These are phyloP conservation scores for Hypocreales sp. DNA, from an alignment of 2,329 filamentous ascomycete species.

Conservation along the genomic window DNA sequence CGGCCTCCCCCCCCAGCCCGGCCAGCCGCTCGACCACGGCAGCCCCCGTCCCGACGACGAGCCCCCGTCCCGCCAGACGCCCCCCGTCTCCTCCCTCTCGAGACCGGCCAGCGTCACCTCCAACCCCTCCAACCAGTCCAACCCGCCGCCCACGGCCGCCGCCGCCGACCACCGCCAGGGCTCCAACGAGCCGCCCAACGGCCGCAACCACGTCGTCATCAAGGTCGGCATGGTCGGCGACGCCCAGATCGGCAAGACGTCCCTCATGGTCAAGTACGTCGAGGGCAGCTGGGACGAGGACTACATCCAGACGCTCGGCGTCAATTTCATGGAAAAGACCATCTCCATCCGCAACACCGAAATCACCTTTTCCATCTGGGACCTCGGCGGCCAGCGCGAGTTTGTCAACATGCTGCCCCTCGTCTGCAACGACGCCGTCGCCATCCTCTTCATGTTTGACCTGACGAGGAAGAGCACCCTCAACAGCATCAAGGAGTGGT, in stretches of 20 bases:
- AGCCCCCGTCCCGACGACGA: constrained; percentile 27
- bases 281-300: constrained; percentile 99
- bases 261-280: constrained; percentile 98
- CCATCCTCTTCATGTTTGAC: constrained; percentile 99
- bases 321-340: constrained; percentile 99
- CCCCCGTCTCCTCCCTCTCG: constrained; percentile 31
- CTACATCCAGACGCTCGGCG: constrained; percentile 95
- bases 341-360: constrained; percentile 98
- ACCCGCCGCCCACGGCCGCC: no score
- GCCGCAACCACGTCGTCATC: constrained; percentile 73
- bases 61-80: constrained; percentile 27
- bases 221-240: constrained; percentile 99
- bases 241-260: constrained; percentile 98
- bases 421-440: constrained; percentile 98
- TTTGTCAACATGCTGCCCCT: constrained; percentile 99
- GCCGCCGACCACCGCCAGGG: constrained; percentile 25
- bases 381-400: constrained; percentile 91
- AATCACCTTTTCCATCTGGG: constrained; percentile 99
- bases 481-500: constrained; percentile 99
- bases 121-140: constrained; percentile 16
- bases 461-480: constrained; percentile 93
- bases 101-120: constrained; percentile 41
- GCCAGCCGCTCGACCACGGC: constrained; percentile 33
- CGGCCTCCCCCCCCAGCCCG: constrained; percentile 26
- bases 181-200: constrained; percentile 23